Base-by-base conservation (phyloP, 2,329 filamentous ascomycete genomes). In the Colletotrichum eremochloae region DNA sequence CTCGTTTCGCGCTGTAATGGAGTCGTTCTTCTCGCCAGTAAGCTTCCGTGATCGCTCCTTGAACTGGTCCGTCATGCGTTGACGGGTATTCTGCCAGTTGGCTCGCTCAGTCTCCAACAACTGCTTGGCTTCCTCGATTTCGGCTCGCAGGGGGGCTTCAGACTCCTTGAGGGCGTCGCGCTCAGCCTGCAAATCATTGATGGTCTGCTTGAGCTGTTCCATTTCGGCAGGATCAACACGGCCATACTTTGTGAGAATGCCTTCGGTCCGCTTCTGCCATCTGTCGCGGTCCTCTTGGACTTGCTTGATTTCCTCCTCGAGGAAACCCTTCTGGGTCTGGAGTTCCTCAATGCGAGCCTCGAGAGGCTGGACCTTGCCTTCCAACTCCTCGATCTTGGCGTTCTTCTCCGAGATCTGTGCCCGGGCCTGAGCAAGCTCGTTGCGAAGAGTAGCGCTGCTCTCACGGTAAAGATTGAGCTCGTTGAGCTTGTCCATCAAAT, bases 381-480 rank as follows among this genome's bases (percentile, higher is more conserved):
- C 87, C 53, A 98, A 87, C 76, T 93, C 91, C 70, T 95, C 90
- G 9, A 98, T 88, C 78, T 91, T 93, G 75, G 89, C 86, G 29
- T 88, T 90, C 84, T 94, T 96, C 77, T 94, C 92, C 0, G 90
- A 85, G 33, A 98, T 86, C 75, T 94, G 91, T 15, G 91, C 86
- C 76, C 96, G 93, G 1, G 94, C 90, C 77, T 95, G 92, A 67
- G 93, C 90, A 72, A 93, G 91, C 80, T 99, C 95, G 76, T 93
- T 94, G 55, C 97, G 93, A 20, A 99, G 87, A 1, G 96, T 96
- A 68, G 93, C 93, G 76, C 94, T 97, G 84, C 95, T 98, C 83
- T 99, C 96, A 14, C 96, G 93, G 86, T 97, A 97, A 20, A 98
- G 87, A 77, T 99, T 99, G 72, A 99, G 90, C 81, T 99, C 95